Percentiles rank a stretch among this genome's conserved stretches.
phyloP scores from a whole-genome alignment of 202 grass and related monocot genomes.

The Sporobolus alterniflorus region DNA sequence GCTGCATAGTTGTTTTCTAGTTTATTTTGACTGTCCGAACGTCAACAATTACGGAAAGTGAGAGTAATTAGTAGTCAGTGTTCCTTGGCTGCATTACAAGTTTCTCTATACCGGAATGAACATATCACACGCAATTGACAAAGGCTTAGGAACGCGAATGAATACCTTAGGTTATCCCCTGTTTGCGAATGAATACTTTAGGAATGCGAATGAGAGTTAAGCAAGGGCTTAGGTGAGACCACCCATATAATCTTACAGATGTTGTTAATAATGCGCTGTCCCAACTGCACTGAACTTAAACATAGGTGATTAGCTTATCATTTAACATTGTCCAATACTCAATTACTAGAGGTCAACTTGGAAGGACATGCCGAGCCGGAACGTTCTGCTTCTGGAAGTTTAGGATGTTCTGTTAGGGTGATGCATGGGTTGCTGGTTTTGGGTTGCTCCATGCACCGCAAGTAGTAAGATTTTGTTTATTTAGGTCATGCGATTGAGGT shows the following conservation, averaged over 20 bases:
- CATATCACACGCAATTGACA: not conserved
- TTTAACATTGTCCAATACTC: not conserved
- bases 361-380: no score
- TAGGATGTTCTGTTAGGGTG: no score
- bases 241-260: not conserved
- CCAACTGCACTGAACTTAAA: not conserved
- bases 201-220: not conserved
- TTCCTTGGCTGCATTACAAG: not conserved
- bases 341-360: not conserved
- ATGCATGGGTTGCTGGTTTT: no score
- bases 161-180: not conserved
- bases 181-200: not conserved
- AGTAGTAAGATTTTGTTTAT: no score
- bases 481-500: no score
- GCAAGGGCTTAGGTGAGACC: not conserved
- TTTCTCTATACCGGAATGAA: not conserved
- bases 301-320: not conserved
- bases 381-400: no score
- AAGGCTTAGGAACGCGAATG: not conserved
- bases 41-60: no score
- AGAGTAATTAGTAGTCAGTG: not conserved
- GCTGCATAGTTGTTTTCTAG: no score
- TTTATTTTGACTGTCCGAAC: no score
- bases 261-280: not conserved
- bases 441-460: no score